Evolutionary conservation across 768 basidiomycete genomes (phyloP).

Genomic region (Sporobolomyces roseus): DNA sequence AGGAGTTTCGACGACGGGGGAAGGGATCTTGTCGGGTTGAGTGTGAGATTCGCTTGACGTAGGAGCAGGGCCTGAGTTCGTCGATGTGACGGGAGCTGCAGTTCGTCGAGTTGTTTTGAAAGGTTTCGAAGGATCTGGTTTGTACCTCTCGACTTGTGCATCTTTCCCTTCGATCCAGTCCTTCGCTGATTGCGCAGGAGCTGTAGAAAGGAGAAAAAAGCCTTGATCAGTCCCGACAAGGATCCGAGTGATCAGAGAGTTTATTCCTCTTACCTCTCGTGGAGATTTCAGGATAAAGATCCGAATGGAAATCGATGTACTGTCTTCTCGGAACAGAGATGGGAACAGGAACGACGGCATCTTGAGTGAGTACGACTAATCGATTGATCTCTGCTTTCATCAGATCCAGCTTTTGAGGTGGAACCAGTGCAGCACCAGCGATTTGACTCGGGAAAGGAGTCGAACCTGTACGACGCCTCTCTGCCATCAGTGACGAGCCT

Average conservation of each 20-base stretch:
- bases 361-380: constrained; percentile 46
- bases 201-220: neutral
- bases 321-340: constrained; percentile 48
- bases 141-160: constrained; percentile 8
- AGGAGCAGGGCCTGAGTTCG: no score
- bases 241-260: neutral
- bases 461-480: constrained; percentile 13
- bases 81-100: neutral
- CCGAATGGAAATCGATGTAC: constrained; percentile 50
- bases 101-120: neutral
- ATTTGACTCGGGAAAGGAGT: constrained; percentile 43
- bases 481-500: neutral
- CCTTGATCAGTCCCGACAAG: neutral
- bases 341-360: constrained; percentile 47
- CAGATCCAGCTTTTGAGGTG: constrained; percentile 45
- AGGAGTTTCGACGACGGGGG: neutral
- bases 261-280: constrained; percentile 11
- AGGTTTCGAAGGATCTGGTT: constrained; percentile 13
- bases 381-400: constrained; percentile 50
- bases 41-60: no score
- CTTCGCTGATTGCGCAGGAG: constrained; percentile 20
- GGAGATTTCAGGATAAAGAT: constrained; percentile 46
- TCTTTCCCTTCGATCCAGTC: constrained; percentile 37
- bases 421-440: constrained; percentile 44
- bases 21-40: no score